phyloP scores from a whole-genome alignment of 2,329 filamentous ascomycete genomes.

The Fusarium musae region DNA sequence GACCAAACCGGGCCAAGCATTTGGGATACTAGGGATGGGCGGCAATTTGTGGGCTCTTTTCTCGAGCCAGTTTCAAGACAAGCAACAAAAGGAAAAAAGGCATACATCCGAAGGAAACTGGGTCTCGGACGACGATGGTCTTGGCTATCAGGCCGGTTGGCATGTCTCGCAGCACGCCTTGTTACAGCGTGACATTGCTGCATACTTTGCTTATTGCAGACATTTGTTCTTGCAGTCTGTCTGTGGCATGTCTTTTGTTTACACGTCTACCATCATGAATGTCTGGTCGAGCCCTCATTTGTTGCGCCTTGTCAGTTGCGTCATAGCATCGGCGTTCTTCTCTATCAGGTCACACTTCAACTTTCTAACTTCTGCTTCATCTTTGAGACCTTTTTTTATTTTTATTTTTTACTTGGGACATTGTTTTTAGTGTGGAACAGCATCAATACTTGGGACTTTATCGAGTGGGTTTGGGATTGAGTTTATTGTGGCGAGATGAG shows the following conservation, averaged over 20 bases:
- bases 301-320: slow-evolving; percentile 23
- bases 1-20: slow-evolving; percentile 4
- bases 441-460: slow-evolving; percentile 15
- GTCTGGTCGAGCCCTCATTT: slow-evolving; percentile 3
- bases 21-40: slow-evolving; percentile 8
- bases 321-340: slow-evolving; percentile 45
- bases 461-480: neutral
- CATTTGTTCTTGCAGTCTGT: neutral
- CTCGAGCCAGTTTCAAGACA: slow-evolving; percentile 21
- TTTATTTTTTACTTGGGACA: neutral
- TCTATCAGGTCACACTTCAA: neutral
- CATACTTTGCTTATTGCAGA: neutral
- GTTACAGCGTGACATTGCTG: neutral
- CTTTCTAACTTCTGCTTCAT: neutral
- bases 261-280: neutral
- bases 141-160: slow-evolving; percentile 8
- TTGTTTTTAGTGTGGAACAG: neutral
- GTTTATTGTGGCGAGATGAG: neutral
- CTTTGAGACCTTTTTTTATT: neutral
- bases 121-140: neutral
- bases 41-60: slow-evolving; percentile 35
- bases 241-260: neutral
- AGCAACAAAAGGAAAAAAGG: slow-evolving; percentile 8
- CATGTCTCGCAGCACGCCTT: neutral
- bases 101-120: slow-evolving; percentile 4